phyloP scores from a whole-genome alignment of 345 rosid species.

The Gossypium stocksii region DNA sequence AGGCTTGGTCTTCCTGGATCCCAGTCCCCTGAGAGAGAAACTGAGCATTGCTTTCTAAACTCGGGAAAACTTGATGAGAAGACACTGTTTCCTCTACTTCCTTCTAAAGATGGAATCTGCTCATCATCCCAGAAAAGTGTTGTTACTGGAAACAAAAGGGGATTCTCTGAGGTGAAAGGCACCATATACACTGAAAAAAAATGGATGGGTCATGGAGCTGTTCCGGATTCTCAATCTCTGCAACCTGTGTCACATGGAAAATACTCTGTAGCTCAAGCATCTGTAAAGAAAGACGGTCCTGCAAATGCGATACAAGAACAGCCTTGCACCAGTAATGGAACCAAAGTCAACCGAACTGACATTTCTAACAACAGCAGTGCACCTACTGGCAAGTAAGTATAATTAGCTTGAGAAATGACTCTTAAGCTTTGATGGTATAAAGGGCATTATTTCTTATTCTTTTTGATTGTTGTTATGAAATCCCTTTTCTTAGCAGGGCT shows the following conservation, averaged over 20 bases:
- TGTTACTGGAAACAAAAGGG: conserved; percentile 74
- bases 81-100: conserved; percentile 65
- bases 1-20: conserved; percentile 90
- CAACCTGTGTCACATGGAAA: conserved; percentile 39
- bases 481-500: conserved; percentile 47
- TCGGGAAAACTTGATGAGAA: conserved; percentile 62
- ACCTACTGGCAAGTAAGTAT: conserved; percentile 75
- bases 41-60: conserved; percentile 35
- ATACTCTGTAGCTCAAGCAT: conserved; percentile 35
- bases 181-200: conserved; percentile 46
- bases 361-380: conserved; percentile 42
- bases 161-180: conserved; percentile 67
- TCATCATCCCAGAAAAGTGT: conserved; percentile 42
- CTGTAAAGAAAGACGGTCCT: conserved; percentile 40
- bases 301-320: conserved; percentile 36
- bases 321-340: conserved; percentile 22
- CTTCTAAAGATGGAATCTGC: conserved; percentile 50
- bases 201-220: conserved; percentile 54
- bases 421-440: not conserved
- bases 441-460: not conserved
- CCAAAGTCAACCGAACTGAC: conserved; percentile 25
- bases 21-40: conserved; percentile 60
- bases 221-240: conserved; percentile 36
- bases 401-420: not conserved
- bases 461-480: not conserved